These are phyloP conservation scores for Malassezia sp. DNA, from an alignment of 1,284 basidiomycete species.

Conservation along the genomic window DNA sequence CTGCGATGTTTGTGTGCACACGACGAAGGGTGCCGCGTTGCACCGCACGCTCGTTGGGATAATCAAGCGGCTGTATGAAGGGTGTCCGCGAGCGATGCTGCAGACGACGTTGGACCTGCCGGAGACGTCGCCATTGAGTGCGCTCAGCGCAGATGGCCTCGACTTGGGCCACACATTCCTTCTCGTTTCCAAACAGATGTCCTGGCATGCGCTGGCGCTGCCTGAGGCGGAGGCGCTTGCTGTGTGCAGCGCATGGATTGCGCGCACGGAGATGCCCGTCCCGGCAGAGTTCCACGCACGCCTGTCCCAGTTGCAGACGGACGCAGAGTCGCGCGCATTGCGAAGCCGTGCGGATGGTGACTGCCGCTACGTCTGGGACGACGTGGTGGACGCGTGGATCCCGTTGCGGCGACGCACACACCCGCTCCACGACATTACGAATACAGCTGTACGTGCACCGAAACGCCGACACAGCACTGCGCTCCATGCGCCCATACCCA, in stretches of 20 bases:
- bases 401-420: neutral
- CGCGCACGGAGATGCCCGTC: neutral
- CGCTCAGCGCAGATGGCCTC: constrained; percentile 4
- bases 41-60: neutral
- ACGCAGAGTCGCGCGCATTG: constrained; percentile 9
- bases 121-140: constrained; percentile 6
- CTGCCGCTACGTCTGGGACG: constrained; percentile 8
- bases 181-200: constrained; percentile 10
- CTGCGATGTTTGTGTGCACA: neutral
- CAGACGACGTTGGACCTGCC: constrained; percentile 5
- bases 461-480: no score
- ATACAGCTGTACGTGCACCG: no score
- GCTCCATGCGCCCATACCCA: no score
- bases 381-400: constrained; percentile 14
- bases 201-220: constrained; percentile 9
- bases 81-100: neutral
- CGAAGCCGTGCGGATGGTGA: neutral
- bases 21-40: neutral
- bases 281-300: constrained; percentile 1
- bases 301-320: constrained; percentile 4
- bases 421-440: neutral
- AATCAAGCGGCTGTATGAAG: neutral
- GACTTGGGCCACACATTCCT: constrained; percentile 8
- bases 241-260: constrained; percentile 9
- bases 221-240: constrained; percentile 11